Percentiles rank a stretch among this genome's conserved stretches.
phyloP scores from a whole-genome alignment of 371 early-diverging fungal genomes.

The Rhizomucor miehei region DNA sequence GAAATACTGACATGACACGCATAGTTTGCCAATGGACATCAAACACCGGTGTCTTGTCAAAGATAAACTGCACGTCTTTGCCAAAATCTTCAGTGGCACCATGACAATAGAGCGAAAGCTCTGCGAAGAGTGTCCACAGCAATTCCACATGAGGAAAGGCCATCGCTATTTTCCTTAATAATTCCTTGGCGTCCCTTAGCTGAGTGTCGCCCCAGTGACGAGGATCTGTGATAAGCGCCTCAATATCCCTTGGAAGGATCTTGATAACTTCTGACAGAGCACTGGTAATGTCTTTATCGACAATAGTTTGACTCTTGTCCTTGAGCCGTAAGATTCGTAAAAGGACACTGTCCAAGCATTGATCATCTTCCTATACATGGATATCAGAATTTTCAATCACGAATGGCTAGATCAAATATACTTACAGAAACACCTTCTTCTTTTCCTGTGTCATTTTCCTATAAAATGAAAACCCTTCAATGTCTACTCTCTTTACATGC shows the following conservation, averaged over 20 bases:
- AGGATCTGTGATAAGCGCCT: not conserved
- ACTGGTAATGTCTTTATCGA: too few species aligned
- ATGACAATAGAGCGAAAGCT: conserved; percentile 24
- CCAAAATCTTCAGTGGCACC: conserved; percentile 11
- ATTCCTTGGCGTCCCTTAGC: not conserved
- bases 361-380: too few species aligned
- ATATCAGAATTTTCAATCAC: too few species aligned
- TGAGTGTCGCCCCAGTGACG: not conserved
- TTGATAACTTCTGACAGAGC: conserved; percentile 2
- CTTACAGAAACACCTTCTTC: too few species aligned
- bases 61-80: conserved; percentile 7
- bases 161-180: conserved; percentile 6
- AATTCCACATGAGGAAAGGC: conserved; percentile 17
- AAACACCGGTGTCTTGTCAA: conserved; percentile 11
- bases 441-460: too few species aligned
- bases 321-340: too few species aligned
- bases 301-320: too few species aligned
- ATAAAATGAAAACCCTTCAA: too few species aligned
- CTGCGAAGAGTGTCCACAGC: conserved; percentile 18
- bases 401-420: too few species aligned
- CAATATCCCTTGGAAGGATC: not conserved
- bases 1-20: conserved; percentile 1
- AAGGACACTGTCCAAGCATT: too few species aligned
- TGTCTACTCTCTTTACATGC: too few species aligned
- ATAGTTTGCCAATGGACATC: conserved; percentile 31